Evolutionary conservation across 352 stramenopile genomes (phyloP), one percentile per base, ranked within the genome.

Genomic region (Globisporangium abappressorium): DNA sequence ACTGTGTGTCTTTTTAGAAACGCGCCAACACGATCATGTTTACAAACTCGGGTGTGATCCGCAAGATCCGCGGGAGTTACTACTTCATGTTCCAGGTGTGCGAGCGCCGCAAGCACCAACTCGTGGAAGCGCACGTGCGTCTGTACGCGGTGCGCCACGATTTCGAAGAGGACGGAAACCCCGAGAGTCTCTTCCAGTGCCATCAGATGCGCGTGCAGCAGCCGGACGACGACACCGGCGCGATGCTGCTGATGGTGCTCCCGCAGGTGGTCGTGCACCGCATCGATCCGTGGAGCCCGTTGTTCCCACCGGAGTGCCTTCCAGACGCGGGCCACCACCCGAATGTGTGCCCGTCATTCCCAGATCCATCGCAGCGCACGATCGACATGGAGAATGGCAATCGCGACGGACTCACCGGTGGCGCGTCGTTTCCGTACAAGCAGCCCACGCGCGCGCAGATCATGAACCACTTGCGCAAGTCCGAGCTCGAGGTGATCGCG

Each of bases 81-180:
- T 97, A 96, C 80, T 89, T 97, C 57, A 97, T 97, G 90, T 90
- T 97, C 65, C 91, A 97, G 60, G 84, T 93, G 0, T 97, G 91
- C 59, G 91, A 97, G 67, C 79, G 89, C 36, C 84, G 91, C 30
- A 96, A 96, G 64, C 89, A 97, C 61, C 91, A 97, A 65, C 85
- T 96, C 20, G 85, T 93, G 2, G 88, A 96, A 58, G 88, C 86
- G 4, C 88, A 96, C 66, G 83, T 96, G 22, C 86, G 88, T 11
- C 64, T 92, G 12, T 96, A 96, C 68, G 85, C 86, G n/a, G 84
- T 96, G 43, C 82, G 84, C 6, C 85, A 94, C 57, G 80, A 91
- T 15, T 71, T 81, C 20, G 77, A 79, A 34, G 68, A 79, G 65
- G 78, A 92, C 54, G 85, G 79, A 15, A 68, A 63, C 18, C 67